These are phyloP conservation scores for Epipyxis sp. DNA, from an alignment of 108 stramenopile species.

Conservation along the genomic window DNA sequence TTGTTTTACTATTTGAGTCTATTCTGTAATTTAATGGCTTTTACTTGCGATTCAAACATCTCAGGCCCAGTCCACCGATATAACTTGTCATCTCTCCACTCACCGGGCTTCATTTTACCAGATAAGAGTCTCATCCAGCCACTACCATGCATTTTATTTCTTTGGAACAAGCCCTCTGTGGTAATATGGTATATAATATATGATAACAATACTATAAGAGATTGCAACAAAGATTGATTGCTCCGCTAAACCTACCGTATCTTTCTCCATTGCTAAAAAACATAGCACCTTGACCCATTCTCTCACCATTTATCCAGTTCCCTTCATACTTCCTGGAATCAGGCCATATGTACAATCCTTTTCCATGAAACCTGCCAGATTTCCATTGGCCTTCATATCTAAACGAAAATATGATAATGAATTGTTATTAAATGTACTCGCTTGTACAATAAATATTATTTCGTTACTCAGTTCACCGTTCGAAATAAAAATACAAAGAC, in stretches of 20 bases:
- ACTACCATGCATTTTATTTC: slow-evolving; percentile 25
- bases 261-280: slow-evolving; percentile 15
- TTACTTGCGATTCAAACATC: slow-evolving; percentile 18
- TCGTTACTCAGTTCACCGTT: no score
- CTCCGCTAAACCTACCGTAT: neutral
- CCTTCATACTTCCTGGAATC: slow-evolving; percentile 17
- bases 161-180: slow-evolving; percentile 3
- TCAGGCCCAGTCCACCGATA: slow-evolving; percentile 26
- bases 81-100: slow-evolving; percentile 25
- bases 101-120: slow-evolving; percentile 29
- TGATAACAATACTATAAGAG: no score
- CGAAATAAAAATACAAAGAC: no score
- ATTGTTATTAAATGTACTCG: no score
- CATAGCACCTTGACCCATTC: slow-evolving; percentile 19
- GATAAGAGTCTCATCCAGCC: slow-evolving; percentile 15
- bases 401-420: no score
- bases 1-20: no score
- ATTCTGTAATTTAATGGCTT: slow-evolving; percentile 23
- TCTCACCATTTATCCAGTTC: slow-evolving; percentile 21
- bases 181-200: no score
- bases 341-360: slow-evolving; percentile 29
- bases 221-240: no score
- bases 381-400: slow-evolving; percentile 33
- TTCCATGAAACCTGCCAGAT: slow-evolving; percentile 10
- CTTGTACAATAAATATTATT: no score